Evolutionary conservation across 768 basidiomycete species (phyloP).

Genomic region (Mycena kentingensis): DNA sequence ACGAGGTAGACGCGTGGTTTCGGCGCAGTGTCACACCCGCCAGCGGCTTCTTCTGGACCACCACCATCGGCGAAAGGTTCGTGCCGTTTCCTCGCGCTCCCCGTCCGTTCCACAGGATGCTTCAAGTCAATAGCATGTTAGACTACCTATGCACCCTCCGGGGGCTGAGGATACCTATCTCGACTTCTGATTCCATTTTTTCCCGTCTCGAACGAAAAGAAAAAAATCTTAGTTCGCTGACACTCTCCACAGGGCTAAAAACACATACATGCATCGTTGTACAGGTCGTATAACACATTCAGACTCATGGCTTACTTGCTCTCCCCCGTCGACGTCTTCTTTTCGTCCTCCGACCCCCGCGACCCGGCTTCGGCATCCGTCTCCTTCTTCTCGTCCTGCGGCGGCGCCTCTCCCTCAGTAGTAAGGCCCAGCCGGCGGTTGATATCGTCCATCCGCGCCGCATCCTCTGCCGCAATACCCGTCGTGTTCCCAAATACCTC

Average conservation of each 20-base stretch:
- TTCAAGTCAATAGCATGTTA: constrained; percentile 35
- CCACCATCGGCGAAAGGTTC: too few relatives aligned
- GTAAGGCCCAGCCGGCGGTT: constrained; percentile 65
- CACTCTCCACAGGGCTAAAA: neutral
- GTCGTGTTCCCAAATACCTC: constrained; percentile 64
- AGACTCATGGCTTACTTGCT: constrained; percentile 23
- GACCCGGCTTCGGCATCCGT: constrained; percentile 8
- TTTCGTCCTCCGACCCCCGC: constrained; percentile 13
- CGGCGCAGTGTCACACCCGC: too few relatives aligned
- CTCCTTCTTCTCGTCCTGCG: constrained; percentile 18
- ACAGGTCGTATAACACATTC: too few relatives aligned
- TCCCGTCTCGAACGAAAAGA: neutral
- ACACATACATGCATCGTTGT: neutral
- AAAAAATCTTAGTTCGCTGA: neutral
- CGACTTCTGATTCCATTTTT: constrained; percentile 16
- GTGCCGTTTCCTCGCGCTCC: too few relatives aligned
- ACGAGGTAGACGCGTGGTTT: too few relatives aligned
- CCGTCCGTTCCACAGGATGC: too few relatives aligned
- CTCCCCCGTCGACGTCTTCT: constrained; percentile 17
- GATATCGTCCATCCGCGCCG: constrained; percentile 48
- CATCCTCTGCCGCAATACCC: constrained; percentile 59
- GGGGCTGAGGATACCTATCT: constrained; percentile 28
- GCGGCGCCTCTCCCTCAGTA: constrained; percentile 26
- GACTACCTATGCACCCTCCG: constrained; percentile 31
- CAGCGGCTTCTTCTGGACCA: too few relatives aligned